Base-by-base conservation (phyloP, 805 yeast genomes). In the Pichia nanzhaoensis region DNA sequence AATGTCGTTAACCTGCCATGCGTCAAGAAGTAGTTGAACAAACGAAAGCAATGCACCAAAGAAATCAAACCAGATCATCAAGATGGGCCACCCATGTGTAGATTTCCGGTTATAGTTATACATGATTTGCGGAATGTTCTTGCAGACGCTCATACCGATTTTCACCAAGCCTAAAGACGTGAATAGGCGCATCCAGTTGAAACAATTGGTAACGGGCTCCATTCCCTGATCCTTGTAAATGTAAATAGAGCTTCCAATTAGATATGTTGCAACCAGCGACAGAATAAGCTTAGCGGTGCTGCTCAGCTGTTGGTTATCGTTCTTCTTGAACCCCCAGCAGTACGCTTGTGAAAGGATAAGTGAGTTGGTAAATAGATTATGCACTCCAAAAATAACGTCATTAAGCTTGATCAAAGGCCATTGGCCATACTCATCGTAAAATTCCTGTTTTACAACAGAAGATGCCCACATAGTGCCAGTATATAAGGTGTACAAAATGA, bases 81-180 rank as follows among this genome's bases (percentile, higher is more conserved):
- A 39, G 14, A 65, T 57, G 9, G 69, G 69, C 69, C 69, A 65
- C 8, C 68, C 68, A 44, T 63, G 66, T 1, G 69, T 65, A 1
- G 68, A 63, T 41, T 64, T 58, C 36, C 69, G 51, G 27, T 55
- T 51, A 43, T 58, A 61, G 39, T 63, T 65, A 51, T 65, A 64
- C 7, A 56, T 22, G 13, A 60, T 50, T 41, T 65, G 69, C 2
- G 67, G 68, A n/a, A 61, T 56, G 45, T 64, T 64, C 44, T 65
- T 65, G 46, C 64, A 60, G 5, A 64, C 56, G 32, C 64, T 57
- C 67, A 64, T 61, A 12, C 47, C 19, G 19, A 64, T 59, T 37
- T 65, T 65, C 42, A 64, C 50, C 17, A 63, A 44, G 3, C 69
- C 69, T 16, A 65, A 44, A 1, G 63, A 56, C 8, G 64, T 63